These are phyloP conservation scores for Metroxylon sagu DNA, from an alignment of 176 grass and related monocot genomes.

Conservation along the genomic window DNA sequence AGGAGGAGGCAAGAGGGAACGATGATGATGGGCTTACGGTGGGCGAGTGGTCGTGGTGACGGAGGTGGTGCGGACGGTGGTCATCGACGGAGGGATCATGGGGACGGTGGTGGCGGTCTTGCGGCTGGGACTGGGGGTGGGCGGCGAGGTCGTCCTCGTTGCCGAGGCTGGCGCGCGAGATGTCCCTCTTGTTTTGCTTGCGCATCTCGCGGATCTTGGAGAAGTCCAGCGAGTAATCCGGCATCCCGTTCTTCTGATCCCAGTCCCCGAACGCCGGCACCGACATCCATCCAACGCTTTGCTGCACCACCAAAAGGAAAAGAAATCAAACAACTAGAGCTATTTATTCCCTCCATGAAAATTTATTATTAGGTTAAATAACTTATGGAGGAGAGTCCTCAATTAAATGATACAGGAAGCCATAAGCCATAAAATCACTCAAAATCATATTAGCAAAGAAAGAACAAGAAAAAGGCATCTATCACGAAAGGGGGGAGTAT, in stretches of 20 bases:
- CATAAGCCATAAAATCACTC: no score
- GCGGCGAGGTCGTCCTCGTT: conserved; percentile 53
- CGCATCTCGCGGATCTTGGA: conserved; percentile 96
- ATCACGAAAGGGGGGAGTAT: no score
- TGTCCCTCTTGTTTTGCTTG: conserved; percentile 95
- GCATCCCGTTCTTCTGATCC: conserved; percentile 91
- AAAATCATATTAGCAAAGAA: no score
- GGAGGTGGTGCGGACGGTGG: conserved; percentile 31
- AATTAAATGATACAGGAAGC: no score
- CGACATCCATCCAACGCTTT: conserved; percentile 52
- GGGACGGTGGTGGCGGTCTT: conserved; percentile 14
- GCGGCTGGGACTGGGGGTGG: conserved; percentile 12
- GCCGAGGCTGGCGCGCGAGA: conserved; percentile 59
- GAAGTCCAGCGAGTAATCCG: conserved; percentile 98
- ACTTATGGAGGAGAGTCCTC: no score
- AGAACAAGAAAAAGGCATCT: no score
- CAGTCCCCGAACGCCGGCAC: conserved; percentile 90
- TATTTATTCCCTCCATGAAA: no score
- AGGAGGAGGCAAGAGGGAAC: not conserved
- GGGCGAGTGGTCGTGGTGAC: conserved; percentile 43
- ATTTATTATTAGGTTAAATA: no score
- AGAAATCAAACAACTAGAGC: no score
- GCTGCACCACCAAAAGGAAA: conserved; percentile 11
- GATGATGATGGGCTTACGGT: conserved; percentile 28
- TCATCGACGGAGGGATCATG: conserved; percentile 15